Evolutionary conservation across 257 asterid genomes (phyloP).

Genomic region (Vinca minor): DNA sequence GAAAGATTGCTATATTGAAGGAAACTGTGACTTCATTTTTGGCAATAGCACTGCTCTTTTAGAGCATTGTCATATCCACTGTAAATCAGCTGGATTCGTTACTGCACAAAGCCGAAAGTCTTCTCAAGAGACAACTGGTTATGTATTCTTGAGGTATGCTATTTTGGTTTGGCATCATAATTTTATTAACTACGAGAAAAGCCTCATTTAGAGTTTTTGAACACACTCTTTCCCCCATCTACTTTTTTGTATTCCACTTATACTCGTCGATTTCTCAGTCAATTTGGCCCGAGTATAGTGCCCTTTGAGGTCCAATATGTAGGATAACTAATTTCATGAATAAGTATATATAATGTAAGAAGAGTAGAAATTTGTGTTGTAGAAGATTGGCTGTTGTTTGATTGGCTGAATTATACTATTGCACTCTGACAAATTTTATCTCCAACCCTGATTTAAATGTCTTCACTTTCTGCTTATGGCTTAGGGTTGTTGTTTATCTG

Average conservation of each 20-base stretch:
- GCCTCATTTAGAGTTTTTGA: neutral
- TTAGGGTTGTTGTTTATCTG: too few relatives aligned
- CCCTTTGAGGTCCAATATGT: too few relatives aligned
- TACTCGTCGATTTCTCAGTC: neutral
- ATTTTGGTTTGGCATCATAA: neutral
- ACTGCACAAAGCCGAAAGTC: constrained; percentile 96
- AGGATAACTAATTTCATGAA: neutral
- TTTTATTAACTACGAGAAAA: neutral
- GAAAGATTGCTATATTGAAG: constrained; percentile 89
- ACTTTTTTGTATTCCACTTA: neutral
- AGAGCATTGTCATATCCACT: constrained; percentile 96
- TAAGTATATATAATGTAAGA: neutral
- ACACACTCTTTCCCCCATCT: neutral
- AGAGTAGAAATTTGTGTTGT: neutral
- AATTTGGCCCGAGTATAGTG: neutral
- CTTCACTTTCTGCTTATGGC: neutral
- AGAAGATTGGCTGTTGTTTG: too few relatives aligned
- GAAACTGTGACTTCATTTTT: constrained; percentile 92
- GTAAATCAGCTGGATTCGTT: constrained; percentile 72
- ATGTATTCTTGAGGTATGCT: constrained; percentile 71
- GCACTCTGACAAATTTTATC: too few relatives aligned
- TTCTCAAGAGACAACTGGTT: constrained; percentile 91
- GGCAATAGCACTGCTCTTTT: constrained; percentile 95
- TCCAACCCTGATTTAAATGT: neutral
- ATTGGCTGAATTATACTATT: too few relatives aligned